Conservation (phyloP, 2,329 filamentous ascomycete species). For the Chaetothyriales sp. region DNA sequence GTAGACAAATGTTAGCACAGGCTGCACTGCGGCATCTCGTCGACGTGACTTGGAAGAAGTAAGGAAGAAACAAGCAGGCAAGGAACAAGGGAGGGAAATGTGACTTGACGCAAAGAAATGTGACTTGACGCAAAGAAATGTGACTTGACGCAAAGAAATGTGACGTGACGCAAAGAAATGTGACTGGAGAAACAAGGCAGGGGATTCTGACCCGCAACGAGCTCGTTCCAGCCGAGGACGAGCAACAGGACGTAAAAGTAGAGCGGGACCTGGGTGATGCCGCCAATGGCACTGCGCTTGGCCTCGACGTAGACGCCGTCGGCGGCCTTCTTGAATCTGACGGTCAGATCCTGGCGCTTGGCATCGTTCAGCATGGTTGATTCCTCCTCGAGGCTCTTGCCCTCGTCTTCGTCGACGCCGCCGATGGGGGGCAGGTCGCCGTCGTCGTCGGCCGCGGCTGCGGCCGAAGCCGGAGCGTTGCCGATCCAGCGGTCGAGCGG, state of each 20-base stretch:
- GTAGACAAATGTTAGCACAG: slow-evolving; percentile 12
- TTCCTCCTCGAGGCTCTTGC: slow-evolving; percentile 88
- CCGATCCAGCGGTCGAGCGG: slow-evolving; percentile 80
- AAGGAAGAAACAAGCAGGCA: too few species aligned
- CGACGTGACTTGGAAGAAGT: slow-evolving; percentile 35
- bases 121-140: too few species aligned
- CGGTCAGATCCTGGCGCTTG: slow-evolving; percentile 80
- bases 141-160: too few species aligned
- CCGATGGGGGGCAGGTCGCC: slow-evolving; percentile 82
- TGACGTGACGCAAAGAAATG: too few species aligned
- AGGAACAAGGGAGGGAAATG: too few species aligned
- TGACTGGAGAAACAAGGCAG: too few species aligned
- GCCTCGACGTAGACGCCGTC: slow-evolving; percentile 97
- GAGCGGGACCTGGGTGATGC: slow-evolving; percentile 80
- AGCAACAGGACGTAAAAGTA: slow-evolving; percentile 89
- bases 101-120: too few species aligned
- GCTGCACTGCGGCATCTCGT: neutral
- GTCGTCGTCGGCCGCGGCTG: slow-evolving; percentile 67
- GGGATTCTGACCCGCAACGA: slow-evolving; percentile 87
- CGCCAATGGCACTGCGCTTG: slow-evolving; percentile 90
- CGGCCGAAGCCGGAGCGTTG: slow-evolving; percentile 56
- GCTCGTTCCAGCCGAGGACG: slow-evolving; percentile 96
- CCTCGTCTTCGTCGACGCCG: slow-evolving; percentile 86
- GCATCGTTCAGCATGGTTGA: slow-evolving; percentile 86
- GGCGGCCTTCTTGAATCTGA: slow-evolving; percentile 95